phyloP scores from a whole-genome alignment of 805 yeast species.

The Dipodascopsis tothii region DNA sequence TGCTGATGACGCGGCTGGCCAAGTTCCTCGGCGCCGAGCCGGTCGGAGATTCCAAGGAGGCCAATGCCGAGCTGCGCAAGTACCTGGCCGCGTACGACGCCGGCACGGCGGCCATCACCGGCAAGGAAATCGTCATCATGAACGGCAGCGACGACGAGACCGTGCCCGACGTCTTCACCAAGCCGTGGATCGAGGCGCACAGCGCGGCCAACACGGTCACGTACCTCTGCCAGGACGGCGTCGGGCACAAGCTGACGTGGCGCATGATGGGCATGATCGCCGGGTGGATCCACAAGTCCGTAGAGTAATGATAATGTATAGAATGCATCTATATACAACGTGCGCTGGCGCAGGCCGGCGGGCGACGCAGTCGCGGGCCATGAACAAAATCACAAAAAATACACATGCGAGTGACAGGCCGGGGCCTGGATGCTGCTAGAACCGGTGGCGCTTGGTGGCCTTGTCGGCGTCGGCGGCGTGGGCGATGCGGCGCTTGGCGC shows the following conservation, averaged over 20 bases:
- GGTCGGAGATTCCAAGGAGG: conserved; percentile 11
- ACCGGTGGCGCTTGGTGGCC: too few species aligned
- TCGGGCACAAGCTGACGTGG: conserved; percentile 30
- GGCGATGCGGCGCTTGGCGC: too few species aligned
- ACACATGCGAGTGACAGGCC: too few species aligned
- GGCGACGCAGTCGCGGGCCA: too few species aligned
- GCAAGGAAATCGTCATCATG: conserved; percentile 27
- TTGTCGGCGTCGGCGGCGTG: too few species aligned
- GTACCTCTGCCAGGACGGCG: conserved; percentile 27
- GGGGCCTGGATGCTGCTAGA: too few species aligned
- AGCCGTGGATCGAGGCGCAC: conserved; percentile 28
- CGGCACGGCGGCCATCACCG: conserved; percentile 10
- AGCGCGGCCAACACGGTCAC: conserved; percentile 15
- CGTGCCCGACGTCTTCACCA: conserved; percentile 32
- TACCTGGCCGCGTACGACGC: conserved; percentile 13
- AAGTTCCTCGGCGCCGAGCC: conserved; percentile 7
- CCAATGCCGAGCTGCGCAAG: conserved; percentile 11
- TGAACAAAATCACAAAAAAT: too few species aligned
- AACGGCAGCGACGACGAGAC: conserved; percentile 34
- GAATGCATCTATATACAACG: too few species aligned
- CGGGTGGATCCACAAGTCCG: conserved; percentile 12
- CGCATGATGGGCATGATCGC: conserved; percentile 27
- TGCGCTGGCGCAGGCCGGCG: too few species aligned
- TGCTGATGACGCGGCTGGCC: conserved; percentile 39
- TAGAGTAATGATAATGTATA: too few species aligned